Evolutionary conservation across 208 protist species (phyloP), one percentile per base, ranked within the genome.

Genomic region (Spongospora subterranea): DNA sequence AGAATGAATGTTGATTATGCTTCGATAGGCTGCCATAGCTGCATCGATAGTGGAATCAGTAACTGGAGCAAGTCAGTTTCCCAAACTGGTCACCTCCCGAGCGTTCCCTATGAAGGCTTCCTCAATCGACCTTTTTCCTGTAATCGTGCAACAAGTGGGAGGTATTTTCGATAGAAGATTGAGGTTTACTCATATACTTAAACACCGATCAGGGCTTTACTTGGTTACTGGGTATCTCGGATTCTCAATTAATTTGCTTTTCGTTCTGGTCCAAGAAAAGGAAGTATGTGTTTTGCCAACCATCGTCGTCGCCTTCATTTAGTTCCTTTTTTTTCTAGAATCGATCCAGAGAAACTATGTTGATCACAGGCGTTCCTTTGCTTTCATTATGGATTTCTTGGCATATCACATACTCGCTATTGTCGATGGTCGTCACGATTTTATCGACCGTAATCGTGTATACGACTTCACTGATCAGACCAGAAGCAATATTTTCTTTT

Each of bases 211-310:
- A 65, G 54, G 54, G 54, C 40, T 82, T 13, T 82, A 82, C 35
- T 35, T 82, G 71, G n/a, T 82, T n/a, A 39, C 35, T n/a, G 71
- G 17, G 17, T 82, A 40, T n/a, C 35, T 82, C 35, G 71, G 71
- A 35, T 82, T 82, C 35, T 6, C 71, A 6, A 82, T 13, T n/a
- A 82, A 82, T 40, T 43, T 82, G 11, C 71, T 82, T 20, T 82
- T 82, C 40, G 71, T 82, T 82, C 71, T 82, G 17, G 71, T 82
- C n/a, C 71, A 82, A 82, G 71, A 82, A n/a, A 82, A 82, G 35
- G 71, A 82, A n/a, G 40, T 35, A 35, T 40, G n/a, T n/a, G n/a
- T n/a, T n/a, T n/a, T n/a, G n/a, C n/a, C n/a, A n/a, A n/a, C n/a
- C n/a, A n/a, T n/a, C n/a, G 24, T 60, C 24, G 6, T 24, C 24